A percentile compares a stretch with the other conserved stretches of the same genome.
These are phyloP conservation scores for Saitozyma podzolica DNA, from an alignment of 768 basidiomycete genomes.

Conservation along the genomic window DNA sequence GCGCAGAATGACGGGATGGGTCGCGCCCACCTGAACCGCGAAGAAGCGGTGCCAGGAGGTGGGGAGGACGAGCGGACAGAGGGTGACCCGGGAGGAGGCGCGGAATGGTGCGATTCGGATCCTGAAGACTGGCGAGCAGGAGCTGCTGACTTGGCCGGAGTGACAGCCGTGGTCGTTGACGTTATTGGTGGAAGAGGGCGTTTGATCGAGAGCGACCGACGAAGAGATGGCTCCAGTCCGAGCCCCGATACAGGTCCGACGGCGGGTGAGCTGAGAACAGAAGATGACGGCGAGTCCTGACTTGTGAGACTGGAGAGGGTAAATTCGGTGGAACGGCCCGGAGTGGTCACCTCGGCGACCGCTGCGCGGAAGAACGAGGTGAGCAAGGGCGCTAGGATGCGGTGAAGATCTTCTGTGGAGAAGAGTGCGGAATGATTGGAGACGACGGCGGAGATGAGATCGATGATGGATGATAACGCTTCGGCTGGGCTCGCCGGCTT, in stretches of 20 bases:
- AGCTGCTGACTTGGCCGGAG: neutral
- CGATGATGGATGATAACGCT: slow-evolving; percentile 28
- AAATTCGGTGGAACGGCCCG: neutral
- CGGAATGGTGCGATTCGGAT: slow-evolving; percentile 10
- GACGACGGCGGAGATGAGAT: slow-evolving; percentile 40
- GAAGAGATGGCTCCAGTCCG: slow-evolving; percentile 18
- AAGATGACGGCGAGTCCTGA: slow-evolving; percentile 14
- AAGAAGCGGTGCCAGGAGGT: neutral
- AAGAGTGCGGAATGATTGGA: slow-evolving; percentile 42
- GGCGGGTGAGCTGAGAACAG: slow-evolving; percentile 20
- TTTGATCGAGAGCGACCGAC: slow-evolving; percentile 8
- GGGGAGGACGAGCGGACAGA: slow-evolving; percentile 13
- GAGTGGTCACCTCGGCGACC: slow-evolving; percentile 12
- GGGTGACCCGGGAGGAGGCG: slow-evolving; percentile 12
- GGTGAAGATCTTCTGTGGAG: slow-evolving; percentile 32
- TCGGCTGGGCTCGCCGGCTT: slow-evolving; percentile 26
- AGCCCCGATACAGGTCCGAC: neutral
- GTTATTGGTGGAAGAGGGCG: neutral
- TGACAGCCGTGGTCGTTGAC: neutral
- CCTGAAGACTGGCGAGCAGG: slow-evolving; percentile 3
- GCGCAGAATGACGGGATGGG: slow-evolving; percentile 21
- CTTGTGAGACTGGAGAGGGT: neutral
- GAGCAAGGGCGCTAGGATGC: slow-evolving; percentile 38
- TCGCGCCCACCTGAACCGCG: slow-evolving; percentile 26
- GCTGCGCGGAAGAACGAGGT: slow-evolving; percentile 36